Evolutionary conservation across 108 stramenopile genomes (phyloP).

Genomic region (Cyclotella kingstonii): DNA sequence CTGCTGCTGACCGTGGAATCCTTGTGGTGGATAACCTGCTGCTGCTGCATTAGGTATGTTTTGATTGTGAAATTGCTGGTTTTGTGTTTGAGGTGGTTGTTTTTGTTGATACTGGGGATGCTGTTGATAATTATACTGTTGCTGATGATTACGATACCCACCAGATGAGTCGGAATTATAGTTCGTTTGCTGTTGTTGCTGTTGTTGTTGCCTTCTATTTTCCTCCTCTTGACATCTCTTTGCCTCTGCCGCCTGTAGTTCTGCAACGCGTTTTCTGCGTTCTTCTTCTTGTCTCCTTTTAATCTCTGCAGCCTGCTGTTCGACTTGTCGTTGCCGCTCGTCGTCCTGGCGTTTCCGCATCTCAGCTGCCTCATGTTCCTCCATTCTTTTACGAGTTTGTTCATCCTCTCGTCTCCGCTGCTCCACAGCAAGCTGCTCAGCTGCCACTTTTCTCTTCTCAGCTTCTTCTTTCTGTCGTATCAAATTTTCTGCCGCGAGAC

Average conservation of each 20-base stretch:
- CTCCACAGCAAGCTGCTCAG: conserved; percentile 26
- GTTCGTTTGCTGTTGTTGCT: conserved; percentile 8
- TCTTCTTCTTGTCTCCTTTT: conserved; percentile 33
- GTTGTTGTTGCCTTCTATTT: conserved; percentile 41
- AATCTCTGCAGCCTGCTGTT: conserved; percentile 36
- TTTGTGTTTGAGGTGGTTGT: conserved; percentile 30
- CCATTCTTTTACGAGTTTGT: conserved; percentile 37
- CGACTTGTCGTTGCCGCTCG: conserved; percentile 29
- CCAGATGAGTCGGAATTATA: background rate
- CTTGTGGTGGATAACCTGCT: conserved; percentile 32
- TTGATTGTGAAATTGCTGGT: conserved; percentile 27
- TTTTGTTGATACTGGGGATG: conserved; percentile 35
- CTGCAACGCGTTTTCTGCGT: conserved; percentile 14
- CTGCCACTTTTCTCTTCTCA: conserved; percentile 16
- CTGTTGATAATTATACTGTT: conserved; percentile 37
- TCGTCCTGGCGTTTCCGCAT: conserved; percentile 48
- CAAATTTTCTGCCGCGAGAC: conserved; percentile 42
- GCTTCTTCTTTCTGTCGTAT: conserved; percentile 34
- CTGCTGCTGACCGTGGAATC: conserved; percentile 27
- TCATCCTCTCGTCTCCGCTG: conserved; percentile 45
- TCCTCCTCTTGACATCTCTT: conserved; percentile 30
- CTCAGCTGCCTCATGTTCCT: conserved; percentile 61
- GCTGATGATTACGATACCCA: conserved; percentile 15
- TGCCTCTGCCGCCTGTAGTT: conserved; percentile 36
- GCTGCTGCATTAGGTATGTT: conserved; percentile 5